Evolutionary conservation across 2,329 filamentous ascomycete species (phyloP).

Genomic region (Aspergillus viridinutans): DNA sequence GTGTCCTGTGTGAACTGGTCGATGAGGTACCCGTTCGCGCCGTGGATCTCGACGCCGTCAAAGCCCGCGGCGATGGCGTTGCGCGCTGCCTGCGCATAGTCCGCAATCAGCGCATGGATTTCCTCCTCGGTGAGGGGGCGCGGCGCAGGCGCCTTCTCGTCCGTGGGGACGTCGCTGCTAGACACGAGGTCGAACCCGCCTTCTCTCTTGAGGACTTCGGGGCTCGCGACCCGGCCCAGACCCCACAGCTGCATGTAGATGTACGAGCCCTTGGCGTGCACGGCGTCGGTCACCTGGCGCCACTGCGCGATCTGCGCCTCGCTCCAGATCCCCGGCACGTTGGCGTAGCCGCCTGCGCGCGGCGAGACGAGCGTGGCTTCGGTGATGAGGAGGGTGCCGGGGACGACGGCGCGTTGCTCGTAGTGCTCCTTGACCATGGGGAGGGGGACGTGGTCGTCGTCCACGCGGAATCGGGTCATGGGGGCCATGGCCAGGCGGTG

Average conservation of each 20-base stretch:
- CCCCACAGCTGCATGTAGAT: constrained; percentile 63
- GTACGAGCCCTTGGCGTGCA: constrained; percentile 59
- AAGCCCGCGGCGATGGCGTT: constrained; percentile 55
- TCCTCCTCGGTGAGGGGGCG: constrained; percentile 36
- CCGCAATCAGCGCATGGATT: constrained; percentile 39
- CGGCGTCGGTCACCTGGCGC: constrained; percentile 57
- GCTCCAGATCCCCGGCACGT: constrained; percentile 56
- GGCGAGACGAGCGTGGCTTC: constrained; percentile 54
- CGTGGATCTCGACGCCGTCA: constrained; percentile 50
- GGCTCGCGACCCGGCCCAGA: constrained; percentile 53
- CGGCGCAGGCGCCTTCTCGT: constrained; percentile 26
- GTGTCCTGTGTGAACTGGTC: constrained; percentile 50
- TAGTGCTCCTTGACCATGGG: constrained; percentile 50
- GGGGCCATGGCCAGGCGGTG: constrained; percentile 55
- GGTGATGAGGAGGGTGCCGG: constrained; percentile 56
- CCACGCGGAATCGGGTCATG: constrained; percentile 52
- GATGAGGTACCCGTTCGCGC: constrained; percentile 48
- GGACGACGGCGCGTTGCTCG: constrained; percentile 48
- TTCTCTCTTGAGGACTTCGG: constrained; percentile 21
- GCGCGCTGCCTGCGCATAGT: constrained; percentile 44
- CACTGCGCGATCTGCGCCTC: constrained; percentile 56
- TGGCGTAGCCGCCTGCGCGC: constrained; percentile 46
- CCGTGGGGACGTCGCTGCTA: constrained; percentile 15
- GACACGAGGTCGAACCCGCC: constrained; percentile 16
- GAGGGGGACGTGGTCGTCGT: constrained; percentile 47